A percentile compares a stretch with the other conserved stretches of the same genome.
Evolutionary conservation across 2,329 filamentous ascomycete genomes (phyloP).

Genomic region (Cadophora gregata): DNA sequence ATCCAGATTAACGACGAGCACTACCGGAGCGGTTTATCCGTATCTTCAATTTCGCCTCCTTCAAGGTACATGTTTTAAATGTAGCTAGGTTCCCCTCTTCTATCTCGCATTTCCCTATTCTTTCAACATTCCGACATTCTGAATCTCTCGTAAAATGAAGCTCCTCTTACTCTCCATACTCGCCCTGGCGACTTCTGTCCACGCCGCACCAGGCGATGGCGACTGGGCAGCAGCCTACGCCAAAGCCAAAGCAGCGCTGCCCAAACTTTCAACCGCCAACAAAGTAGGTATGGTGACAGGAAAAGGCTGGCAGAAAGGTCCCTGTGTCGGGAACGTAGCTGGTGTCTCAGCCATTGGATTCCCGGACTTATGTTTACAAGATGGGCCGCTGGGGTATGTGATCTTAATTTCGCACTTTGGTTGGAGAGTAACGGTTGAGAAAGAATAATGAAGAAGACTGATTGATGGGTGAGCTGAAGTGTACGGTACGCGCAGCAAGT

Average conservation of each 20-base stretch:
- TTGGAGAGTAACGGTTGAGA: background rate
- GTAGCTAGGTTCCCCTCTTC: background rate
- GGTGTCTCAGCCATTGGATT: conserved; percentile 66
- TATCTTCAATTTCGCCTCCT: no score
- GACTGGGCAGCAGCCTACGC: conserved; percentile 72
- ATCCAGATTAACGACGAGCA: conserved; percentile 19
- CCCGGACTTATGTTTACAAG: conserved; percentile 78
- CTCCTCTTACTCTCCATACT: conserved; percentile 24
- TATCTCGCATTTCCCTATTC: background rate
- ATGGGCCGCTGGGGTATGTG: conserved; percentile 72
- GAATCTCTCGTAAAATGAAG: conserved; percentile 26
- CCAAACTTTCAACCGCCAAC: conserved; percentile 72
- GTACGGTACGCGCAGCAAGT: conserved; percentile 73
- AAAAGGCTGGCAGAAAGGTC: conserved; percentile 74
- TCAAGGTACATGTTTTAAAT: background rate
- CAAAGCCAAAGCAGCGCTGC: conserved; percentile 71
- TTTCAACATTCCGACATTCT: background rate
- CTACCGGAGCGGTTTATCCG: conserved; percentile 13
- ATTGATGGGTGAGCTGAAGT: conserved; percentile 23
- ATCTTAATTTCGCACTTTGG: background rate
- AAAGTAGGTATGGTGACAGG: conserved; percentile 83
- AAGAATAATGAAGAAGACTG: background rate
- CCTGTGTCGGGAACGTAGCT: conserved; percentile 69
- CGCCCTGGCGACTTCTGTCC: conserved; percentile 27
- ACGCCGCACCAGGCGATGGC: conserved; percentile 33